Evolutionary conservation across 2,329 filamentous ascomycete species (phyloP).

Genomic region (Arthrinium puccinioides): DNA sequence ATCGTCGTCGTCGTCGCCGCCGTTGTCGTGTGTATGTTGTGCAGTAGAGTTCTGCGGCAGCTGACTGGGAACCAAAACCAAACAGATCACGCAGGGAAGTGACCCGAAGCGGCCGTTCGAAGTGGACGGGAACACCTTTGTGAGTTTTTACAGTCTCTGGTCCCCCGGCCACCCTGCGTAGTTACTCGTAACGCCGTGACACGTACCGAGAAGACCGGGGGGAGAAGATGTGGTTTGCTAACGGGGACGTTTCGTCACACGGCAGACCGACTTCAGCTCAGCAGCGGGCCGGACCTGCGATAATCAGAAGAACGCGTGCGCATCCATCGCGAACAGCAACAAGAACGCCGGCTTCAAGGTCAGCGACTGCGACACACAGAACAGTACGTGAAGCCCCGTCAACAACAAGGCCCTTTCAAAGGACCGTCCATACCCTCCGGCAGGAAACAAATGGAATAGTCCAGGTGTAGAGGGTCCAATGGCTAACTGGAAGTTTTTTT

Average conservation of each 20-base stretch:
- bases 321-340: constrained; percentile 30
- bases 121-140: constrained; percentile 37
- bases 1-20: background rate
- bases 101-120: constrained; percentile 32
- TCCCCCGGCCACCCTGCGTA: background rate
- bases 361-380: constrained; percentile 37
- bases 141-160: constrained; percentile 23
- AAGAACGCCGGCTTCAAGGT: constrained; percentile 27
- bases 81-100: constrained; percentile 31
- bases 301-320: constrained; percentile 41
- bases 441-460: too few relatives aligned
- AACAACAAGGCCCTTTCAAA: too few relatives aligned
- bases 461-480: too few relatives aligned
- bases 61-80: too few relatives aligned
- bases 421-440: too few relatives aligned
- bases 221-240: background rate
- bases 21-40: too few relatives aligned
- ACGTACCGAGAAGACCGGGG: background rate
- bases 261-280: constrained; percentile 32
- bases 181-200: background rate
- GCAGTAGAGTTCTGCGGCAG: too few relatives aligned
- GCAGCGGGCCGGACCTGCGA: constrained; percentile 38
- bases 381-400: constrained; percentile 19
- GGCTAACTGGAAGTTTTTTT: background rate
- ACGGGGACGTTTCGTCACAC: background rate